A percentile compares a stretch with the other conserved stretches of the same genome.
Conservation (phyloP, 2,329 filamentous ascomycete genomes). For the Phialophora macrospora region DNA sequence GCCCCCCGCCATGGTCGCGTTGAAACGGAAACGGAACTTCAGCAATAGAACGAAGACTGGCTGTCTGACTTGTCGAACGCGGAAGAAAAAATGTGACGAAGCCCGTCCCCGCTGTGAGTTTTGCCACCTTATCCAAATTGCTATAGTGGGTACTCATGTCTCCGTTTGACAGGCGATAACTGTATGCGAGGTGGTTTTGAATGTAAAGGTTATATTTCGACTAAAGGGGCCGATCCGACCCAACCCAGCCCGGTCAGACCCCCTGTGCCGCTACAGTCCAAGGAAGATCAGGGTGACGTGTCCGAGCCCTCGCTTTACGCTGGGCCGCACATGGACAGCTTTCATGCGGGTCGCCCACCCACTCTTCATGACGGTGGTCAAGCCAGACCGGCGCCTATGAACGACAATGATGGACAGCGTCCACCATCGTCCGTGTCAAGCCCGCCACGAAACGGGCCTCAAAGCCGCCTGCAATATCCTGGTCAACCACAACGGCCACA, state of each 20-base stretch:
- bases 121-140: neutral
- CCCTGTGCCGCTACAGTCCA: slow-evolving; percentile 79
- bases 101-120: slow-evolving; percentile 84
- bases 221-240: slow-evolving; percentile 71
- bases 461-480: slow-evolving; percentile 32
- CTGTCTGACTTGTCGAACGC: slow-evolving; percentile 85
- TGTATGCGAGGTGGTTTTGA: slow-evolving; percentile 88
- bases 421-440: slow-evolving; percentile 50
- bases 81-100: slow-evolving; percentile 99
- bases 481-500: slow-evolving; percentile 33
- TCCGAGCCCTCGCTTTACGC: slow-evolving; percentile 33
- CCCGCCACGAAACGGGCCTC: slow-evolving; percentile 43
- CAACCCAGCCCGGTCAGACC: slow-evolving; percentile 73
- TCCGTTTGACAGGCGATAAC: slow-evolving; percentile 69
- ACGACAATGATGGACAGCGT: slow-evolving; percentile 53
- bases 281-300: slow-evolving; percentile 63
- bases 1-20: slow-evolving; percentile 45
- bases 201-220: slow-evolving; percentile 82
- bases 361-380: slow-evolving; percentile 53
- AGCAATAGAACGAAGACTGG: slow-evolving; percentile 96
- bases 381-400: slow-evolving; percentile 34
- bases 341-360: slow-evolving; percentile 11
- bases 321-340: slow-evolving; percentile 22
- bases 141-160: slow-evolving; percentile 2
- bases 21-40: slow-evolving; percentile 64